A percentile compares a stretch with the other conserved stretches of the same genome.
These are phyloP conservation scores for Gastrolobium villosum DNA, from an alignment of 306 rosid genomes.

Conservation along the genomic window DNA sequence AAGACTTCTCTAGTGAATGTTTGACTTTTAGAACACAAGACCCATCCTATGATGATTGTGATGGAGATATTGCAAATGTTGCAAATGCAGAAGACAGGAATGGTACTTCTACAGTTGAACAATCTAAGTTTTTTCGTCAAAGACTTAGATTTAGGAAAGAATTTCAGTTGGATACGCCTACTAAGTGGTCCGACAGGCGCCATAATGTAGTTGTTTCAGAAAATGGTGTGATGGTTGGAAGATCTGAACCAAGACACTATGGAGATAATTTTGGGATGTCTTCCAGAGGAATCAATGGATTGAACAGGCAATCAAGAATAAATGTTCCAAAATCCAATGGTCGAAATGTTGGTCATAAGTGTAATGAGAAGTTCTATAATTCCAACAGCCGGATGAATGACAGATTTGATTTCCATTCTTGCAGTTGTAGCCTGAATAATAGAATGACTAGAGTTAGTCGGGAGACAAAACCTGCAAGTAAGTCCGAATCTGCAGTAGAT, in stretches of 20 bases:
- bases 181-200: conserved; percentile 85
- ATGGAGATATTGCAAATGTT: conserved; percentile 57
- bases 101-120: conserved; percentile 66
- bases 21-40: conserved; percentile 53
- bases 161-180: conserved; percentile 67
- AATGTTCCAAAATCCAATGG: conserved; percentile 69
- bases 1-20: conserved; percentile 50
- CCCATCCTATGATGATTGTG: conserved; percentile 54
- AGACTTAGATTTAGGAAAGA: conserved; percentile 73
- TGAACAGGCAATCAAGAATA: conserved; percentile 65
- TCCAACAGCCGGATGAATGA: conserved; percentile 63
- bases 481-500: conserved; percentile 71
- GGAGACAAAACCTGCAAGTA: conserved; percentile 68
- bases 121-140: conserved; percentile 66
- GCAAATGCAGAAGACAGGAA: conserved; percentile 54
- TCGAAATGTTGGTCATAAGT: conserved; percentile 76
- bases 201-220: conserved; percentile 68
- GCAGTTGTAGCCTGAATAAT: conserved; percentile 65
- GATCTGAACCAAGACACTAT: conserved; percentile 68
- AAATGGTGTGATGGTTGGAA: conserved; percentile 56
- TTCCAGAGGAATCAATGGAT: conserved; percentile 61
- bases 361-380: conserved; percentile 68
- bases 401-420: conserved; percentile 72
- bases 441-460: conserved; percentile 59
- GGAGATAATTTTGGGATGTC: conserved; percentile 71